phyloP scores from a whole-genome alignment of 2,329 filamentous ascomycete genomes.

The Domatiomyces catenatus region DNA sequence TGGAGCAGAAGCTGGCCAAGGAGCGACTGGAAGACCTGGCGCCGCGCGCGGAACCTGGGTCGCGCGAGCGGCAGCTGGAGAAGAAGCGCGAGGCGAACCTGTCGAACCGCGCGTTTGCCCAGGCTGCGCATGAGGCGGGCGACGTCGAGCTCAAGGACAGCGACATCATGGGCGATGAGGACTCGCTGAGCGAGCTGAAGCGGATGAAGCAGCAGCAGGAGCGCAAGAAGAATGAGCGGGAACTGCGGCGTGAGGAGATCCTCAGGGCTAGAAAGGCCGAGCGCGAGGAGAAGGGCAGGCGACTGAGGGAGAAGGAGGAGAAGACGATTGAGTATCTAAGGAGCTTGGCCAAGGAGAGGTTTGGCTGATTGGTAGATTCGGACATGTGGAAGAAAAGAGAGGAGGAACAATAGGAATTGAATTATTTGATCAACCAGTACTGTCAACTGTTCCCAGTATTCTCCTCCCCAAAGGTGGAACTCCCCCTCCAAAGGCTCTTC shows the following conservation, averaged over 20 bases:
- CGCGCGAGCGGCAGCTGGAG: conserved; percentile 69
- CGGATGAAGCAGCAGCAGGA: conserved; percentile 49
- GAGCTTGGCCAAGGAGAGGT: conserved; percentile 63
- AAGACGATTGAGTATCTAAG: conserved; percentile 69
- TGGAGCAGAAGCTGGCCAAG: conserved; percentile 51
- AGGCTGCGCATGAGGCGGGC: conserved; percentile 37
- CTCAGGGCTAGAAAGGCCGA: conserved; percentile 60
- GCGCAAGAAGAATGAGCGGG: conserved; percentile 66
- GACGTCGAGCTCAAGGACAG: conserved; percentile 51
- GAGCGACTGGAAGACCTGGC: conserved; percentile 64
- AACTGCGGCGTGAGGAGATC: conserved; percentile 68
- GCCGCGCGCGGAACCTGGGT: conserved; percentile 69
- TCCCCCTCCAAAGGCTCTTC: no score
- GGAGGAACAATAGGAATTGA: neutral
- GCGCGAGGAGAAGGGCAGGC: conserved; percentile 58
- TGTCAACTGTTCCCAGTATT: neutral
- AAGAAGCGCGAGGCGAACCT: conserved; percentile 62
- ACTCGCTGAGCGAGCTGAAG: conserved; percentile 47
- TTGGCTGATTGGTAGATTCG: conserved; percentile 33
- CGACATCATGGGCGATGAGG: conserved; percentile 57
- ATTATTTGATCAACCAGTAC: neutral
- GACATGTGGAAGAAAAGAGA: neutral
- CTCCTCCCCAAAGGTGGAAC: neutral
- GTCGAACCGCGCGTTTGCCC: conserved; percentile 54
- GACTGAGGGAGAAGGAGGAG: conserved; percentile 62